Evolutionary conservation across 495 filamentous ascomycete species (phyloP).

Genomic region (Zalerion maritima): DNA sequence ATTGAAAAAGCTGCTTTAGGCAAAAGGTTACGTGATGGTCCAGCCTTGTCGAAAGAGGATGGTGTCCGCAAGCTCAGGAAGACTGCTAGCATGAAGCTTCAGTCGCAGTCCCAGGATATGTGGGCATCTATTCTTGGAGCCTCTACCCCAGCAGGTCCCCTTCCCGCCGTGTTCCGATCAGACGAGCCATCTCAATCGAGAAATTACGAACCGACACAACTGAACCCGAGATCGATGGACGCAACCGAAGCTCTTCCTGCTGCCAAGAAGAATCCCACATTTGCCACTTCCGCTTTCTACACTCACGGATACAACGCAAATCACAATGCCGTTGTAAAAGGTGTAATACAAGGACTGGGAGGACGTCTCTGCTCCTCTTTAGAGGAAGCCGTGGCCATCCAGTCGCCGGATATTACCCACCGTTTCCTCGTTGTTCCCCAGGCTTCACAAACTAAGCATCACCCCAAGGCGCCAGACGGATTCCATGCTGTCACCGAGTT

Average conservation of each 20-base stretch:
- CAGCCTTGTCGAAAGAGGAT: slow-evolving; percentile 15
- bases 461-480: slow-evolving; percentile 20
- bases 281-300: slow-evolving; percentile 44
- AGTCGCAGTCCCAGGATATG: slow-evolving; percentile 61
- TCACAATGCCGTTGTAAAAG: no score
- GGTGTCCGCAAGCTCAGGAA: slow-evolving; percentile 63
- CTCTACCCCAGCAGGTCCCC: no score
- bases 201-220: neutral
- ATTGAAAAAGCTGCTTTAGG: slow-evolving; percentile 20
- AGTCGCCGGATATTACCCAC: slow-evolving; percentile 12
- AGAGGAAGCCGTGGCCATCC: slow-evolving; percentile 23
- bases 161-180: no score
- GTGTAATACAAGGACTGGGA: no score
- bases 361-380: slow-evolving; percentile 27
- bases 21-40: slow-evolving; percentile 20
- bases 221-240: slow-evolving; percentile 9
- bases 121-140: slow-evolving; percentile 92
- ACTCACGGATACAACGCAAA: slow-evolving; percentile 44
- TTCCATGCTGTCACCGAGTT: slow-evolving; percentile 63
- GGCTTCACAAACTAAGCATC: slow-evolving; percentile 20
- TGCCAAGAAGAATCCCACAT: slow-evolving; percentile 20
- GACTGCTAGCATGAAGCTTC: slow-evolving; percentile 63
- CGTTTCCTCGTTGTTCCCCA: slow-evolving; percentile 39
- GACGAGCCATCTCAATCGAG: neutral
- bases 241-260: slow-evolving; percentile 6